These are phyloP conservation scores for Ramalina intermedia DNA, from an alignment of 495 filamentous ascomycete species.

Conservation along the genomic window DNA sequence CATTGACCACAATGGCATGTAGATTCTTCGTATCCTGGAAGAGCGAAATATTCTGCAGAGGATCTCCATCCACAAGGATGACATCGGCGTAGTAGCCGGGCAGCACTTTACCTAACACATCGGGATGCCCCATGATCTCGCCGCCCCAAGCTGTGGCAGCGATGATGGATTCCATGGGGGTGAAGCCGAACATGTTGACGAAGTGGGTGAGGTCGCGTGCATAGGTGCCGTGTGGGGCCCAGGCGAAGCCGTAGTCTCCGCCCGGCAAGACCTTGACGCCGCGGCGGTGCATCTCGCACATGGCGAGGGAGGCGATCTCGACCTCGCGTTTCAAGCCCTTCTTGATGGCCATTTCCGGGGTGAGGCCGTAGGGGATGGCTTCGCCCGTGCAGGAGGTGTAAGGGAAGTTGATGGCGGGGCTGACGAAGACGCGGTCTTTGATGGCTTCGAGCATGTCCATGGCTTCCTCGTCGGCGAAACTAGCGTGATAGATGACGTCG, in stretches of 20 bases:
- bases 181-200: slow-evolving; percentile 35
- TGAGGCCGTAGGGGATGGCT: neutral
- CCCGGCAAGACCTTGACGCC: too few species aligned
- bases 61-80: too few species aligned
- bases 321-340: too few species aligned
- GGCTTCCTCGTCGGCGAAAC: neutral
- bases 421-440: neutral
- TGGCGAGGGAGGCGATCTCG: too few species aligned
- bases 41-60: too few species aligned
- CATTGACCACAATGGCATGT: too few species aligned
- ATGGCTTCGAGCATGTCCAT: neutral
- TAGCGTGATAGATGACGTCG: neutral
- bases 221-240: slow-evolving; percentile 30
- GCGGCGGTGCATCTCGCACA: too few species aligned
- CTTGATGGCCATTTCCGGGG: slow-evolving; percentile 6
- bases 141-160: slow-evolving; percentile 22
- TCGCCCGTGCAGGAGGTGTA: neutral
- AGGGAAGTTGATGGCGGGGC: neutral
- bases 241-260: too few species aligned
- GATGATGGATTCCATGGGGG: slow-evolving; percentile 33
- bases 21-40: too few species aligned
- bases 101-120: too few species aligned
- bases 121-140: too few species aligned
- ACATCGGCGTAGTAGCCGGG: too few species aligned
- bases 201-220: slow-evolving; percentile 36